A percentile compares a stretch with the other conserved stretches of the same genome.
Evolutionary conservation across 176 grass and related monocot genomes (phyloP).

Genomic region (barley (Hordeum vulgare)): DNA sequence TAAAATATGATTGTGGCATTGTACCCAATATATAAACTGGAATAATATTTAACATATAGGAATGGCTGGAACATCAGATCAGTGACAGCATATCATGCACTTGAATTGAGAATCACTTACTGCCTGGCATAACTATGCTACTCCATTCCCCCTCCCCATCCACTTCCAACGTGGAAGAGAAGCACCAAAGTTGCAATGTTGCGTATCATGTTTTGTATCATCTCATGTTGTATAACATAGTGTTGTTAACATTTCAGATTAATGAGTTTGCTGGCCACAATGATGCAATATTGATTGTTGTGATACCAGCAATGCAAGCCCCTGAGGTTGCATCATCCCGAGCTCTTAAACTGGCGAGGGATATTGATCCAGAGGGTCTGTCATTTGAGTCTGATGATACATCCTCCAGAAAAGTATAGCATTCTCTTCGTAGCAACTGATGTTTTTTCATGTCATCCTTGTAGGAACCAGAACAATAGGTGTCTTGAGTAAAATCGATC

Average conservation of each 20-base stretch:
- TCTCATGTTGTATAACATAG: background rate
- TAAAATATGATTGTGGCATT: background rate
- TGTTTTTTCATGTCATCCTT: conserved; percentile 30
- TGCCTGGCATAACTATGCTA: background rate
- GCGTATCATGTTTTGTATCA: background rate
- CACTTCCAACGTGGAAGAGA: background rate
- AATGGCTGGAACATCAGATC: background rate
- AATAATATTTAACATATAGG: background rate
- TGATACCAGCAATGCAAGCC: conserved; percentile 90
- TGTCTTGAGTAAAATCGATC: conserved; percentile 92
- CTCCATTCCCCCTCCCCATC: background rate
- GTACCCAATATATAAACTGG: background rate
- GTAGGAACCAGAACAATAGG: conserved; percentile 93
- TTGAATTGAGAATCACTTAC: conserved; percentile 7
- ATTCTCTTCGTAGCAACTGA: conserved; percentile 5
- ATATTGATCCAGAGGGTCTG: conserved; percentile 91
- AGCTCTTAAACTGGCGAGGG: conserved; percentile 81
- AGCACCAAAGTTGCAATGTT: background rate
- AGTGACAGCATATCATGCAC: background rate
- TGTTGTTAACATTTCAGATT: conserved; percentile 57
- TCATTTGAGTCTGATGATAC: conserved; percentile 6
- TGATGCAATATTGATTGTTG: conserved; percentile 89
- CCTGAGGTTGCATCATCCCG: conserved; percentile 89
- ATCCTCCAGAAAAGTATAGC: background rate
- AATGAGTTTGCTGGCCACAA: conserved; percentile 83